Percentiles rank a stretch among this genome's conserved stretches.
These are phyloP conservation scores for Backusella macrospora DNA, from an alignment of 192 early-diverging fungal species.

Conservation along the genomic window DNA sequence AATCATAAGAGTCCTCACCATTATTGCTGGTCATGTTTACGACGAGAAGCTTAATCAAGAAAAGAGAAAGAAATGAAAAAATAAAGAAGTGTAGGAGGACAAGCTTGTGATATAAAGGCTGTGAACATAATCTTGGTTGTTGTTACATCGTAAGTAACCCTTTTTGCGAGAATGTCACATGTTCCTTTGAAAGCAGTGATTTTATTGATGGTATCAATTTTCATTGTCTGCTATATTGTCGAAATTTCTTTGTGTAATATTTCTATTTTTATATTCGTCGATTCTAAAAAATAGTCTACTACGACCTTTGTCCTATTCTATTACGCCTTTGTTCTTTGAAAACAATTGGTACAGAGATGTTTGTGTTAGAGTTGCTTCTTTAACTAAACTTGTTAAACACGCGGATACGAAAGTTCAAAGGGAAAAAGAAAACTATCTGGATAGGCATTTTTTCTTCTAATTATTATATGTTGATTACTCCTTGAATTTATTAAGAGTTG, in stretches of 20 bases:
- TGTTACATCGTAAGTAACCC: slow-evolving; percentile 15
- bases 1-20: slow-evolving; percentile 47
- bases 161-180: slow-evolving; percentile 15
- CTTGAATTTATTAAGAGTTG: neutral
- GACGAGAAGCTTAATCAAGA: neutral
- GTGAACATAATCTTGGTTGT: neutral
- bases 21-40: neutral
- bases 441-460: neutral
- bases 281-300: neutral
- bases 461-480: neutral
- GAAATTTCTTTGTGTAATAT: slow-evolving; percentile 7
- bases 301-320: neutral
- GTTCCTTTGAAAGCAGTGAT: neutral
- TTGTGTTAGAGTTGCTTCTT: neutral
- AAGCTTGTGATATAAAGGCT: neutral
- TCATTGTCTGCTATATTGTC: neutral
- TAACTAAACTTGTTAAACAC: neutral
- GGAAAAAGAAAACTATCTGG: neutral
- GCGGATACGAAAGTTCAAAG: neutral
- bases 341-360: neutral
- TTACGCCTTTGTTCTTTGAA: neutral
- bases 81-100: neutral
- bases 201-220: neutral
- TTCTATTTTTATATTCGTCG: slow-evolving; percentile 4
- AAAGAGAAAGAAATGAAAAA: neutral